Conservation (phyloP, 2,329 filamentous ascomycete genomes). For the Penicillium polonicum region DNA sequence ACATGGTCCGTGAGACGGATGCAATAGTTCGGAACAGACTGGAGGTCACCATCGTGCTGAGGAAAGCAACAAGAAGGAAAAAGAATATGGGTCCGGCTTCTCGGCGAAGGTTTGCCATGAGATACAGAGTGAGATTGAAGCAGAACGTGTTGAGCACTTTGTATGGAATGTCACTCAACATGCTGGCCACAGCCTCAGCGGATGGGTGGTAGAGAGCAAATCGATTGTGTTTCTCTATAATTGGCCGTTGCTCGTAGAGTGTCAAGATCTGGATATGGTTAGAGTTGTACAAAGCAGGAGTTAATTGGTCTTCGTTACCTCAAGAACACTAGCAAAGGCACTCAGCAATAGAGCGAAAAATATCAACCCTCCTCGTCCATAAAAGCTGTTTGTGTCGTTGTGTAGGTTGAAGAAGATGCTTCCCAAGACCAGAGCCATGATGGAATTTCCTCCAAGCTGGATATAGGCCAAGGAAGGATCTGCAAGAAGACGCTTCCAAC, state of each 20-base stretch:
- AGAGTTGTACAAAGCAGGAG: conserved; percentile 22
- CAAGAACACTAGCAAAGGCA: conserved; percentile 72
- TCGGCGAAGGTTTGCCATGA: conserved; percentile 75
- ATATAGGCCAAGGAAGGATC: conserved; percentile 71
- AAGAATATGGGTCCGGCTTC: conserved; percentile 77
- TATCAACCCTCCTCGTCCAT: conserved; percentile 69
- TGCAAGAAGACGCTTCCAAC: conserved; percentile 68
- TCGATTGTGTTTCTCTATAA: too few relatives aligned
- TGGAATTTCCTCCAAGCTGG: conserved; percentile 62
- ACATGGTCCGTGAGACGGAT: conserved; percentile 64
- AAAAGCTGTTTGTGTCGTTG: conserved; percentile 66
- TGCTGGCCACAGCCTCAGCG: neutral
- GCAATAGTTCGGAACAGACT: conserved; percentile 79
- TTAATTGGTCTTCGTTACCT: conserved; percentile 46
- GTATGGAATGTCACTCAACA: conserved; percentile 58
- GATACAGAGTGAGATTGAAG: conserved; percentile 78
- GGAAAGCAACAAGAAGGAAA: conserved; percentile 73
- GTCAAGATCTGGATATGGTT: too few relatives aligned
- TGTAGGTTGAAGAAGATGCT: conserved; percentile 76
- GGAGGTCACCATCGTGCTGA: conserved; percentile 70
- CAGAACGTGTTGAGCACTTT: conserved; percentile 70
- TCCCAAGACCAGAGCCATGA: conserved; percentile 71
- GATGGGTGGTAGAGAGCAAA: too few relatives aligned
- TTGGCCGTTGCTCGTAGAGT: too few relatives aligned
- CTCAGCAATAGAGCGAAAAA: conserved; percentile 86